Evolutionary conservation across 208 protist genomes (phyloP).

Genomic region (Trichomonas vaginalis): DNA sequence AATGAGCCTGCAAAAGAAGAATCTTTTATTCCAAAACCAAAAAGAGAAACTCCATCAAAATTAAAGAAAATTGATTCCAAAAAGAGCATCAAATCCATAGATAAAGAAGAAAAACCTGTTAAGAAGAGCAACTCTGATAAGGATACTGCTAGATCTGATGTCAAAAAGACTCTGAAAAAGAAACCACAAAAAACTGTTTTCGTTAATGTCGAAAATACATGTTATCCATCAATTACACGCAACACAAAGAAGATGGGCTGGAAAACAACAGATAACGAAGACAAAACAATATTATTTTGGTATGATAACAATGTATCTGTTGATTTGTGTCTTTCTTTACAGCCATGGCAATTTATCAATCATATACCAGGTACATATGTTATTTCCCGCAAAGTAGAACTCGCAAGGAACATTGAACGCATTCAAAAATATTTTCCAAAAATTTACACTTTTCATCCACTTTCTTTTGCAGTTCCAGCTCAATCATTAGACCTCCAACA

Average conservation of each 20-base stretch:
- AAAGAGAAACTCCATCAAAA: too few relatives aligned
- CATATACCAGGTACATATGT: neutral
- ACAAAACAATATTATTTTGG: neutral
- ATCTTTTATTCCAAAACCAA: too few relatives aligned
- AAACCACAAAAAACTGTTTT: neutral
- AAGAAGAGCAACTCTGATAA: too few relatives aligned
- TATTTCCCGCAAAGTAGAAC: neutral
- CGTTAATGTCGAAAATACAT: neutral
- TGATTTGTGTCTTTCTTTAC: neutral
- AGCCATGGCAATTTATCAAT: neutral
- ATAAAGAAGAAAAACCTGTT: too few relatives aligned
- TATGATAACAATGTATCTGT: neutral
- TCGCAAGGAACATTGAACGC: neutral
- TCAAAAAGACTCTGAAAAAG: too few relatives aligned
- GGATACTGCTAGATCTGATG: too few relatives aligned
- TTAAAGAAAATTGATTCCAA: too few relatives aligned
- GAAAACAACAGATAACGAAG: neutral
- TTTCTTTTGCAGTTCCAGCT: neutral
- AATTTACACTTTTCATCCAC: conserved; percentile 6
- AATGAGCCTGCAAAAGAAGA: too few relatives aligned
- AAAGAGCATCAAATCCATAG: too few relatives aligned
- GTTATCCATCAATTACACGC: neutral
- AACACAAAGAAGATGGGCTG: neutral
- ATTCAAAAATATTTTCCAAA: conserved; percentile 19
- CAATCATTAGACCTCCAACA: neutral